A percentile compares a stretch with the other conserved stretches of the same genome.
Conservation (phyloP, 805 yeast species). For the Metschnikowia lunata region DNA sequence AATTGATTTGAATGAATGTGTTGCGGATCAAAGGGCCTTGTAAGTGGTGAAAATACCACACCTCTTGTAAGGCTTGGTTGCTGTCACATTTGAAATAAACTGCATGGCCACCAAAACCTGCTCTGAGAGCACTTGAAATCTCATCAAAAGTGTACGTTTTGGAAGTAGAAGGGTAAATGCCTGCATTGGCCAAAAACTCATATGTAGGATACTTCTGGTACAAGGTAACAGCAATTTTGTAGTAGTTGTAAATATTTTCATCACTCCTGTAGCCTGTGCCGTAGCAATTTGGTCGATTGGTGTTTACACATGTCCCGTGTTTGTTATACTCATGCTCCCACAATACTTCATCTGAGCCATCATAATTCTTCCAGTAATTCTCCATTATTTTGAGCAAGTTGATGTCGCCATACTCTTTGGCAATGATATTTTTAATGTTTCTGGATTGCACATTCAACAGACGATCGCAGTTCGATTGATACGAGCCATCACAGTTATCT, state of each 20-base stretch:
- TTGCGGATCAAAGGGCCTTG: slow-evolving; percentile 20
- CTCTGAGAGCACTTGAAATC: slow-evolving; percentile 29
- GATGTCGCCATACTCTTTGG: slow-evolving; percentile 22
- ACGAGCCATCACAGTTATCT: slow-evolving; percentile 38
- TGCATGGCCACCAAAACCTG: slow-evolving; percentile 26
- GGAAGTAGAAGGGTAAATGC: slow-evolving; percentile 33
- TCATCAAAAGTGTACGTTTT: slow-evolving; percentile 31
- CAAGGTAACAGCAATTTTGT: slow-evolving; percentile 27
- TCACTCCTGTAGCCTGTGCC: slow-evolving; percentile 18
- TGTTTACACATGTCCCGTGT: slow-evolving; percentile 41
- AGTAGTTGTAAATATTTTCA: slow-evolving; percentile 28
- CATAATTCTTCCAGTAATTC: slow-evolving; percentile 24
- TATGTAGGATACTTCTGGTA: slow-evolving; percentile 34
- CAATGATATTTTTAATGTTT: slow-evolving; percentile 24
- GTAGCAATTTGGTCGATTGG: slow-evolving; percentile 35
- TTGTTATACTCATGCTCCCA: slow-evolving; percentile 44
- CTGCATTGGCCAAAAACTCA: slow-evolving; percentile 30
- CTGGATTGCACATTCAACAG: slow-evolving; percentile 21
- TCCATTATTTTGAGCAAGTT: slow-evolving; percentile 15
- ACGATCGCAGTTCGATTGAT: slow-evolving; percentile 32
- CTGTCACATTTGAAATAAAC: slow-evolving; percentile 35
- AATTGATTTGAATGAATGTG: slow-evolving; percentile 52
- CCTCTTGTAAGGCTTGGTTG: slow-evolving; percentile 20
- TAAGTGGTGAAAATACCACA: slow-evolving; percentile 26
- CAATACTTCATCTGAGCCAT: slow-evolving; percentile 30